These are phyloP conservation scores for Silene uniflora DNA, from an alignment of 148 eudicot species.

Conservation along the genomic window DNA sequence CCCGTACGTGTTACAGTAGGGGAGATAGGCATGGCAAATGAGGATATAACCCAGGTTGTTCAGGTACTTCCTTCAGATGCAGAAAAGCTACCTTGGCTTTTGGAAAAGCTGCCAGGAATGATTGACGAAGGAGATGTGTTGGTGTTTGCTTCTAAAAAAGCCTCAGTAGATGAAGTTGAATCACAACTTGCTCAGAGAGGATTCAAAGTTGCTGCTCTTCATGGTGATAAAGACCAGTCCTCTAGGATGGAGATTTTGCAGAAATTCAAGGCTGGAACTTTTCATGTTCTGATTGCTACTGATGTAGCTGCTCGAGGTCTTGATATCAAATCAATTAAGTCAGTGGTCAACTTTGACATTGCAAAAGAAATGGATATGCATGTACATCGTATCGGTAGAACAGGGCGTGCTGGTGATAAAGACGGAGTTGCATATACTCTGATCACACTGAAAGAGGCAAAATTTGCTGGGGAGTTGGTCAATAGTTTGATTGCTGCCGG, in stretches of 20 bases:
- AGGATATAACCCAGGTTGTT: conserved; percentile 92
- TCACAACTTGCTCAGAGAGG: conserved; percentile 66
- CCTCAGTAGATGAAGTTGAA: conserved; percentile 87
- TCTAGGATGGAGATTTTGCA: conserved; percentile 91
- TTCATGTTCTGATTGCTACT: conserved; percentile 92
- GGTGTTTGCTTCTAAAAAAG: conserved; percentile 94
- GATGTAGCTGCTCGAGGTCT: conserved; percentile 99
- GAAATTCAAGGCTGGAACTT: conserved; percentile 78
- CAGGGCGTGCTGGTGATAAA: conserved; percentile 99
- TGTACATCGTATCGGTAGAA: conserved; percentile 98
- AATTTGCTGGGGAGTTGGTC: conserved; percentile 93
- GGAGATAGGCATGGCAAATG: conserved; percentile 95
- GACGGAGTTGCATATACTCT: conserved; percentile 96
- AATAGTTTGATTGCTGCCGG: conserved; percentile 97
- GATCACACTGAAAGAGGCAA: conserved; percentile 87
- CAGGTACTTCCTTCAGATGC: conserved; percentile 78
- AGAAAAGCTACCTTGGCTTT: conserved; percentile 89
- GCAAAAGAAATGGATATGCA: conserved; percentile 99
- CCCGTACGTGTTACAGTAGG: conserved; percentile 92
- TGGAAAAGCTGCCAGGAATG: conserved; percentile 74
- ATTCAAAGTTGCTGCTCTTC: conserved; percentile 93
- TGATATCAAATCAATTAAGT: conserved; percentile 93
- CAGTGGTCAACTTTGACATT: conserved; percentile 94
- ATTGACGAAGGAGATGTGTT: conserved; percentile 95
- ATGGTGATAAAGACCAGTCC: conserved; percentile 96